phyloP scores from a whole-genome alignment of 1,139 yeast species.

The Nematodospora anomalae region DNA sequence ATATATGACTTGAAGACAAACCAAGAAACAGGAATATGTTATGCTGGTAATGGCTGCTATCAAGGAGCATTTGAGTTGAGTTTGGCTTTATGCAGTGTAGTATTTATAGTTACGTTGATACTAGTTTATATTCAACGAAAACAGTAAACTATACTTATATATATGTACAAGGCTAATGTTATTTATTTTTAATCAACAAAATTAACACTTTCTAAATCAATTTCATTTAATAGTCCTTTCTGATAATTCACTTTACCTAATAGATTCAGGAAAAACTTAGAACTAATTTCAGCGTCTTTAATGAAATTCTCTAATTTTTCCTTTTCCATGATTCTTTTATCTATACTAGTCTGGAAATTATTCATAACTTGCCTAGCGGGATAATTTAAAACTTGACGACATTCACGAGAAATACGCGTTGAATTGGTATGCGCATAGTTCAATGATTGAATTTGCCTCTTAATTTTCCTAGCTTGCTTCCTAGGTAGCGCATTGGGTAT shows the following conservation, averaged over 20 bases:
- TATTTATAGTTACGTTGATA: slow-evolving; percentile 22
- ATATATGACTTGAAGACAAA: slow-evolving; percentile 40
- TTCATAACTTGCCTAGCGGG: slow-evolving; percentile 85
- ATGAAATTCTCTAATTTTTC: slow-evolving; percentile 54
- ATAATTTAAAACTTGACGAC: slow-evolving; percentile 73
- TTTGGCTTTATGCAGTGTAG: slow-evolving; percentile 25
- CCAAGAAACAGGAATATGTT: slow-evolving; percentile 33
- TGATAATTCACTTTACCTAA: slow-evolving; percentile 49
- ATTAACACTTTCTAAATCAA: slow-evolving; percentile 54
- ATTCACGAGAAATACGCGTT: slow-evolving; percentile 75
- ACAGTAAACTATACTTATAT: slow-evolving; percentile 5
- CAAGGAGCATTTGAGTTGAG: slow-evolving; percentile 35
- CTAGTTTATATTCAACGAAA: slow-evolving; percentile 30
- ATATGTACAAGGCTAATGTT: background rate
- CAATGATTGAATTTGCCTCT: slow-evolving; percentile 55
- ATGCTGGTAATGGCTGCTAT: slow-evolving; percentile 39
- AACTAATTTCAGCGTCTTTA: slow-evolving; percentile 58
- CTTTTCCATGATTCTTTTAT: slow-evolving; percentile 60
- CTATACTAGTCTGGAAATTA: slow-evolving; percentile 70
- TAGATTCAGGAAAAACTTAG: slow-evolving; percentile 59
- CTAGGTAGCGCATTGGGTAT: slow-evolving; percentile 88
- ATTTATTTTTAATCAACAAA: slow-evolving; percentile 36
- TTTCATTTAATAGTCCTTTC: slow-evolving; percentile 42
- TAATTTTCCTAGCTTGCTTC: slow-evolving; percentile 74
- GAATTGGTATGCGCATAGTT: slow-evolving; percentile 83